phyloP scores from a whole-genome alignment of 2,329 filamentous ascomycete genomes.

The Phyllosticta citrichinensis region DNA sequence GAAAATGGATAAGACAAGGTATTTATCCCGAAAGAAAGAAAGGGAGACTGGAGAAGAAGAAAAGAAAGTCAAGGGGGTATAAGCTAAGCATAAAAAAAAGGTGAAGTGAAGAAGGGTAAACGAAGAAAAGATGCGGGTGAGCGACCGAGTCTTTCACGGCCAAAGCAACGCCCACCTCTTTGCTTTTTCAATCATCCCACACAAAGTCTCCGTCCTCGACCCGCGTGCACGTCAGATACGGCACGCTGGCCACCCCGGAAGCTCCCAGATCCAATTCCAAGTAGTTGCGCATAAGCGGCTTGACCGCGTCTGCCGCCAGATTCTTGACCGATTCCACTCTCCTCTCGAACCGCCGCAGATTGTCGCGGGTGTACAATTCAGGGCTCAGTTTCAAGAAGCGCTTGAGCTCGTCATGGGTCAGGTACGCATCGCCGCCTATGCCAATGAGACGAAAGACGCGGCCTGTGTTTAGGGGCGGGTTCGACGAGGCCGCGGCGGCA shows the following conservation, averaged over 20 bases:
- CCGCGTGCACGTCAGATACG: constrained; percentile 56
- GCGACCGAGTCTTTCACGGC: neutral
- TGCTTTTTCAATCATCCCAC: constrained; percentile 39
- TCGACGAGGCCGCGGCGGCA: constrained; percentile 16
- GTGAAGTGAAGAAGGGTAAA: neutral
- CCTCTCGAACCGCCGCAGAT: constrained; percentile 73
- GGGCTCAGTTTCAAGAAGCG: constrained; percentile 76
- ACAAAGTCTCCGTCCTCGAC: constrained; percentile 54
- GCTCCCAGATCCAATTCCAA: constrained; percentile 51
- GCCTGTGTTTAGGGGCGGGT: constrained; percentile 43
- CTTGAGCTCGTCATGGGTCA: constrained; percentile 81
- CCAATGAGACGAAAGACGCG: constrained; percentile 72
- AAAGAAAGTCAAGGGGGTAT: neutral
- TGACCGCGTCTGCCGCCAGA: constrained; percentile 71
- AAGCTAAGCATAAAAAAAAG: neutral
- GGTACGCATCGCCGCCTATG: constrained; percentile 52
- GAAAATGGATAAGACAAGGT: neutral
- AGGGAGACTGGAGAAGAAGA: neutral
- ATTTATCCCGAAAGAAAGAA: neutral
- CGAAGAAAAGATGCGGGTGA: neutral
- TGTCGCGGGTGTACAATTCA: constrained; percentile 78
- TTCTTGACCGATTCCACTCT: constrained; percentile 81
- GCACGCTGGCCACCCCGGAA: constrained; percentile 23
- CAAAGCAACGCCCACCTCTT: neutral
- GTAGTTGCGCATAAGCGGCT: constrained; percentile 75